Conservation (phyloP, 495 filamentous ascomycete genomes). For the Daldinia childiae region DNA sequence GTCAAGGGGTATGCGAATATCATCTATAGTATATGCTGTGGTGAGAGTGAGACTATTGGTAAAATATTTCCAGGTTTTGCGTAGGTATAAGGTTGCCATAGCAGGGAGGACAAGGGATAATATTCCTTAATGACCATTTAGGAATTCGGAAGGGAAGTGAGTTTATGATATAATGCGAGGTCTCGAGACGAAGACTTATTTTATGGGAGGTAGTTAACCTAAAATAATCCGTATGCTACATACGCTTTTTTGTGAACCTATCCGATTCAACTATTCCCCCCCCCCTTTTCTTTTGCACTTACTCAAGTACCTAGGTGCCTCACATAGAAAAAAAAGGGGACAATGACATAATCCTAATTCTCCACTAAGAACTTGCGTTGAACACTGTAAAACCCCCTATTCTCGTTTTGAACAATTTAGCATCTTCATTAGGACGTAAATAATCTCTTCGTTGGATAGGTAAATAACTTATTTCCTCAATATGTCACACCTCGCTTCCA, state of each 20-base stretch:
- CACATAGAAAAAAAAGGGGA: not conserved
- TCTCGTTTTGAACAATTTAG: too few relatives aligned
- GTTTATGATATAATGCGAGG: too few relatives aligned
- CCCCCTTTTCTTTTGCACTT: not conserved
- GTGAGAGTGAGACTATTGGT: slow-evolving; percentile 57
- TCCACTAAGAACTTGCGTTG: too few relatives aligned
- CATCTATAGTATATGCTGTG: slow-evolving; percentile 52
- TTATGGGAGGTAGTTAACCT: too few relatives aligned
- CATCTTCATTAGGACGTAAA: not conserved
- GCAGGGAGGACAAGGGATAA: not conserved
- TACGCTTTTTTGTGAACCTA: too few relatives aligned
- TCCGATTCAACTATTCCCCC: not conserved
- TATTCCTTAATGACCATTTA: too few relatives aligned
- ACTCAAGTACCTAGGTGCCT: not conserved
- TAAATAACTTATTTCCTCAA: slow-evolving; percentile 7
- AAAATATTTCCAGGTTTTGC: slow-evolving; percentile 14
- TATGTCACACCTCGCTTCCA: slow-evolving; percentile 65
- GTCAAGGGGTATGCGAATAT: slow-evolving; percentile 50
- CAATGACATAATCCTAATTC: not conserved
- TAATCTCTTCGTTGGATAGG: not conserved
- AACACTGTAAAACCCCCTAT: too few relatives aligned
- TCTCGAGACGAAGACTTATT: too few relatives aligned
- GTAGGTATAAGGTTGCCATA: not conserved
- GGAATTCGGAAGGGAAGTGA: too few relatives aligned
- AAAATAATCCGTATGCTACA: too few relatives aligned